A percentile compares a stretch with the other conserved stretches of the same genome.
Conservation (phyloP, 805 yeast species). For the Hanseniaspora nectarophila region DNA sequence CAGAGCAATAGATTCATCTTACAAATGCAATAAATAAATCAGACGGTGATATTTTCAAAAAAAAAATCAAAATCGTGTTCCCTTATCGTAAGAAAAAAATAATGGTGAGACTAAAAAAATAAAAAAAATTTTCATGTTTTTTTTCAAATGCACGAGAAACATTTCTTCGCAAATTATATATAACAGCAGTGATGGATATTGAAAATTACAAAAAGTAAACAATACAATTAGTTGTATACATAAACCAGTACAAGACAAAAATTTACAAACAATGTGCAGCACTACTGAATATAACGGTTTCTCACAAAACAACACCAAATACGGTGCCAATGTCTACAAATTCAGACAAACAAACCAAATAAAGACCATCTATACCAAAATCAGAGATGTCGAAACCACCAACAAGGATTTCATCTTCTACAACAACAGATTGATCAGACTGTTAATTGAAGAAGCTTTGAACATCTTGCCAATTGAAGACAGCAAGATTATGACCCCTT, state of each 20-base stretch:
- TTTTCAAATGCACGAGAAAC: no score
- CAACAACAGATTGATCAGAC: conserved; percentile 85
- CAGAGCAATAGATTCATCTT: no score
- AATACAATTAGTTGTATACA: no score
- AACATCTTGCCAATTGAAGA: conserved; percentile 84
- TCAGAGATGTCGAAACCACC: conserved; percentile 66
- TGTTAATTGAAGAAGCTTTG: conserved; percentile 89
- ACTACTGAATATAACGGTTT: not conserved
- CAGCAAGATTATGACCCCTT: conserved; percentile 58
- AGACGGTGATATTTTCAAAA: no score
- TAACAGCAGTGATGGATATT: no score
- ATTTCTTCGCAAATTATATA: no score
- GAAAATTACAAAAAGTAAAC: no score
- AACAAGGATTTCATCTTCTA: conserved; percentile 92
- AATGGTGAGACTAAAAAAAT: no score
- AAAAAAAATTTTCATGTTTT: no score
- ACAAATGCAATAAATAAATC: no score
- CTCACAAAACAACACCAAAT: conserved; percentile 20
- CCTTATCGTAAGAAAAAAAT: no score
- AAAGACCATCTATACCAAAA: conserved; percentile 74
- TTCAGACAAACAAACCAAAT: conserved; percentile 86
- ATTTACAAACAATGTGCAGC: conserved; percentile 18
- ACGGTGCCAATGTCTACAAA: conserved; percentile 40
- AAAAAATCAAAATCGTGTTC: no score
- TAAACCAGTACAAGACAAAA: conserved; percentile 23